Conservation (phyloP, 768 basidiomycete genomes). For the Daedaleopsis nitida region DNA sequence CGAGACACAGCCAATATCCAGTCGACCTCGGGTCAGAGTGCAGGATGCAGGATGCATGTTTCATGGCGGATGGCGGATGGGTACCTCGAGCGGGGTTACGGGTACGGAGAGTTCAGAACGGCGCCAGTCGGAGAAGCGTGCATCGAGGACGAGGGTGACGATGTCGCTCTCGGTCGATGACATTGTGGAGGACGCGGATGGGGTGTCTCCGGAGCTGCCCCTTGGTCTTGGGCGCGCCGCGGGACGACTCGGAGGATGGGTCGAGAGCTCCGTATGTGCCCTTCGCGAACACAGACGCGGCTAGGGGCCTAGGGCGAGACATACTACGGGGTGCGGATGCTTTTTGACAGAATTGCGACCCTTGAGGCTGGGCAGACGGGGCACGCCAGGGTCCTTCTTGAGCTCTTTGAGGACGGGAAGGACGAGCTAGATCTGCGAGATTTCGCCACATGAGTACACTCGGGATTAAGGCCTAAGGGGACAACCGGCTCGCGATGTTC, state of each 20-base stretch:
- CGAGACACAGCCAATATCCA: no score
- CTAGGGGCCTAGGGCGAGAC: slow-evolving; percentile 31
- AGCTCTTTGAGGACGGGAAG: slow-evolving; percentile 54
- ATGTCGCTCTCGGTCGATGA: slow-evolving; percentile 94
- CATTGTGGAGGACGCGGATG: slow-evolving; percentile 82
- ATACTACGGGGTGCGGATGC: slow-evolving; percentile 5
- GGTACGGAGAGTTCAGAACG: no score
- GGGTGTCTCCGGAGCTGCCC: slow-evolving; percentile 75
- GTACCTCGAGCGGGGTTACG: no score
- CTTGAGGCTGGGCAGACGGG: slow-evolving; percentile 78
- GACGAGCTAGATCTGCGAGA: neutral
- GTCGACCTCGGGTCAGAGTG: no score
- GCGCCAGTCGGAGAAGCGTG: slow-evolving; percentile 93
- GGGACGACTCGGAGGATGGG: slow-evolving; percentile 36
- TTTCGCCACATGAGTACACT: slow-evolving; percentile 5
- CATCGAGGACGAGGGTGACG: slow-evolving; percentile 87
- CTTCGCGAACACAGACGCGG: slow-evolving; percentile 33
- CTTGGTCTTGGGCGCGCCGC: slow-evolving; percentile 50
- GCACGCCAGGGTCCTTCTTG: slow-evolving; percentile 89
- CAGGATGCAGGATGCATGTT: no score
- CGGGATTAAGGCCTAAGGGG: slow-evolving; percentile 36
- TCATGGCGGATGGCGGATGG: no score
- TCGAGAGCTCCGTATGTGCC: slow-evolving; percentile 31
- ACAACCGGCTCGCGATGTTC: slow-evolving; percentile 43
- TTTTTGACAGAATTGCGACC: slow-evolving; percentile 53